A percentile compares a stretch with the other conserved stretches of the same genome.
Conservation (phyloP, 1,284 basidiomycete species). For the Rhodotorula sp. region DNA sequence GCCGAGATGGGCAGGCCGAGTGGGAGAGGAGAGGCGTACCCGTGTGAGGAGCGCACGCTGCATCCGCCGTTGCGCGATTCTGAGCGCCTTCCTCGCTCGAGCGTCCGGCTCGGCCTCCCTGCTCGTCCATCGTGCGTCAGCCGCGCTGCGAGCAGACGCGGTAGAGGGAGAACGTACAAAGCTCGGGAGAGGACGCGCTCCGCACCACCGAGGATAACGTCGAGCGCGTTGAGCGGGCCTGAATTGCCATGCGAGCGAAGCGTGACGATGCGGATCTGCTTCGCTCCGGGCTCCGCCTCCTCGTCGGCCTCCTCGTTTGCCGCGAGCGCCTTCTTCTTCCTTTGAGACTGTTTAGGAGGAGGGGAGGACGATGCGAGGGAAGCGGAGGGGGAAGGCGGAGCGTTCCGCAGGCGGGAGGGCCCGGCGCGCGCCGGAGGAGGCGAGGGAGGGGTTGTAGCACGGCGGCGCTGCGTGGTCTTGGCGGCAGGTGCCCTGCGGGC, state of each 20-base stretch:
- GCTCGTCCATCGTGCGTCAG: background rate
- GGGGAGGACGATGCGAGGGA: background rate
- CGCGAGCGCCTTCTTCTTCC: background rate
- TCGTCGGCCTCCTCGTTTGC: background rate
- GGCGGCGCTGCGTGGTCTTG: no score
- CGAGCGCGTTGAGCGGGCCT: conserved; percentile 12
- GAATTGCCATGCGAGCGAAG: conserved; percentile 4
- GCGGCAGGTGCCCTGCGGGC: no score
- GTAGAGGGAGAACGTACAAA: background rate
- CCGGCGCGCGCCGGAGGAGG: no score
- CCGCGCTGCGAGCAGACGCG: no score
- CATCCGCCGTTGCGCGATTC: background rate
- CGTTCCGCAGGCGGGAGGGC: no score
- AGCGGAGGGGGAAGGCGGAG: no score
- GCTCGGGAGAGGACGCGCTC: background rate
- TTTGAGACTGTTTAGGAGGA: background rate
- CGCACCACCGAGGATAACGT: conserved; percentile 7
- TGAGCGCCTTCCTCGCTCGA: background rate
- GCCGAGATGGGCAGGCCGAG: background rate
- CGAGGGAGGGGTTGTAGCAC: no score
- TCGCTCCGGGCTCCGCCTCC: background rate
- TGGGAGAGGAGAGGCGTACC: background rate
- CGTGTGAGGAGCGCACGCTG: background rate
- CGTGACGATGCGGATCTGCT: background rate
- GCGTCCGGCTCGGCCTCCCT: background rate